Percentiles rank a stretch among this genome's conserved stretches.
Conservation (phyloP, 352 stramenopile species). For the Pythium phragmitis region DNA sequence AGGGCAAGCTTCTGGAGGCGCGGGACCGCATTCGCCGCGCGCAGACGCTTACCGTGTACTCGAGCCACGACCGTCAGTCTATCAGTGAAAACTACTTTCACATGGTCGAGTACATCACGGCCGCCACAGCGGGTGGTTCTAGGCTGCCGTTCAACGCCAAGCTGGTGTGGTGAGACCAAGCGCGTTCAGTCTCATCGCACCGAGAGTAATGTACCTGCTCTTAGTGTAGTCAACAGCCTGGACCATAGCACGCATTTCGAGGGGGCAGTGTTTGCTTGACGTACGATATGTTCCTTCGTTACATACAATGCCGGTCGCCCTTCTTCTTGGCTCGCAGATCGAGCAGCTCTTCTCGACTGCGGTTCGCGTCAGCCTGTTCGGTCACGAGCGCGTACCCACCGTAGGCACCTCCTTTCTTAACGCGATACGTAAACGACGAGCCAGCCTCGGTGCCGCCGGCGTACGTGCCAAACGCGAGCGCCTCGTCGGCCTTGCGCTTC, state of each 20-base stretch:
- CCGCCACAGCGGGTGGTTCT: neutral
- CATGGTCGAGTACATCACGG: conserved; percentile 16
- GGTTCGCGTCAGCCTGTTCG: conserved; percentile 59
- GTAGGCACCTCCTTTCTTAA: conserved; percentile 83
- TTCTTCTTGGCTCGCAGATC: conserved; percentile 88
- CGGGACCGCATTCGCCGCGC: conserved; percentile 14
- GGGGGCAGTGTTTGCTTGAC: no score
- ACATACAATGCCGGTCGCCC: conserved; percentile 84
- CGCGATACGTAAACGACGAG: conserved; percentile 65
- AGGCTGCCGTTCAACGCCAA: neutral
- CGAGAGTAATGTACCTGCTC: no score
- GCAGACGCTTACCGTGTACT: neutral
- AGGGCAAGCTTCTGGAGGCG: neutral
- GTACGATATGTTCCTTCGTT: conserved; percentile 1
- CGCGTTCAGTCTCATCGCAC: no score
- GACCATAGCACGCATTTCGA: no score
- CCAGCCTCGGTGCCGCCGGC: conserved; percentile 78
- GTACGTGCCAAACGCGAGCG: conserved; percentile 86
- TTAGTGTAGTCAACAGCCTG: no score
- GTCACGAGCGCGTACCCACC: conserved; percentile 88
- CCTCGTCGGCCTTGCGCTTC: conserved; percentile 55
- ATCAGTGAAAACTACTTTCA: conserved; percentile 16
- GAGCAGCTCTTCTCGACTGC: conserved; percentile 83
- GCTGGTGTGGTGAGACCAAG: conserved; percentile 16
- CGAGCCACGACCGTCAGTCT: neutral